Evolutionary conservation across 2,329 filamentous ascomycete genomes (phyloP).

Genomic region (Penicillium sp.): DNA sequence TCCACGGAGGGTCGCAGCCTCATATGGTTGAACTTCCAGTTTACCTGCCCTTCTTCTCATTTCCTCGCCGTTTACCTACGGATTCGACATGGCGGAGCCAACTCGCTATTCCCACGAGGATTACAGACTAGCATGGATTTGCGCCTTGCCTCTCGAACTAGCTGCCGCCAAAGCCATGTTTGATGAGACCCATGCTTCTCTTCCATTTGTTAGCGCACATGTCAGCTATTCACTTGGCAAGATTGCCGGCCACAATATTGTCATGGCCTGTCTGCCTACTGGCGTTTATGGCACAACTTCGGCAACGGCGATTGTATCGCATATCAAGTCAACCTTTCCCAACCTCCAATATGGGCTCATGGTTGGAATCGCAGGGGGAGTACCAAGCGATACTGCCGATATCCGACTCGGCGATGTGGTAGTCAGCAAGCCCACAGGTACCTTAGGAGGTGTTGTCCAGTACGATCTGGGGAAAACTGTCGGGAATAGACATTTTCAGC

Average conservation of each 20-base stretch:
- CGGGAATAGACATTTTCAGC: not conserved
- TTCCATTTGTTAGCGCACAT: not conserved
- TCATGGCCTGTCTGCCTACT: not conserved
- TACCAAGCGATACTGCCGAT: no score
- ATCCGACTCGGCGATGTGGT: not conserved
- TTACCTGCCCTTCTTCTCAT: not conserved
- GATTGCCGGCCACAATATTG: not conserved
- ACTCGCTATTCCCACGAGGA: not conserved
- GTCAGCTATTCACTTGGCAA: not conserved
- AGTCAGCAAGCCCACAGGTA: not conserved
- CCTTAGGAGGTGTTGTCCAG: not conserved
- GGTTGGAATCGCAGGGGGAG: no score
- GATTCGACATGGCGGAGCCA: not conserved
- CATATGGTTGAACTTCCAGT: no score
- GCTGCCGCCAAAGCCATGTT: not conserved
- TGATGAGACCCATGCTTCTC: not conserved
- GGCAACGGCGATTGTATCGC: not conserved
- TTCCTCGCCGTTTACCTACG: not conserved
- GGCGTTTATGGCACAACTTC: not conserved
- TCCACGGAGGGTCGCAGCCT: no score
- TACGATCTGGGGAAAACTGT: not conserved
- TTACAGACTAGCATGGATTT: not conserved
- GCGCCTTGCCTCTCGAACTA: not conserved
- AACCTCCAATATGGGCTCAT: not conserved
- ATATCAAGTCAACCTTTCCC: not conserved